A percentile compares a stretch with the other conserved stretches of the same genome.
These are phyloP conservation scores for Rubia peregrina DNA, from an alignment of 305 asterid species.

Conservation along the genomic window DNA sequence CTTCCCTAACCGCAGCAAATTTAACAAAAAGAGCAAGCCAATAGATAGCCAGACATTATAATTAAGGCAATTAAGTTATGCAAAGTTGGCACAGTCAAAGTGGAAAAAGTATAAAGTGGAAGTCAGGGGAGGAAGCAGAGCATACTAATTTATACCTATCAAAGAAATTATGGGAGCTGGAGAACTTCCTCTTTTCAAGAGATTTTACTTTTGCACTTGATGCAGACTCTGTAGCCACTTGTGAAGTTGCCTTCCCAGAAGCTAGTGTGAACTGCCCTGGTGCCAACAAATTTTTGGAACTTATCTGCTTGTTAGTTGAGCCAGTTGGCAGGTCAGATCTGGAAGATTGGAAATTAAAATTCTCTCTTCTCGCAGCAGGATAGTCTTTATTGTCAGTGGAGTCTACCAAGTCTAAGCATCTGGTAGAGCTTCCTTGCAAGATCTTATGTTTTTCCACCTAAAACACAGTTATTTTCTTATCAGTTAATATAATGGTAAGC, in stretches of 20 bases:
- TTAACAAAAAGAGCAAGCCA: not conserved
- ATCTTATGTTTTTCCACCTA: constrained; percentile 91
- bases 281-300: constrained; percentile 22
- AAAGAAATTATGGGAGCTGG: constrained; percentile 49
- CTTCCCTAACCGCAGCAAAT: not conserved
- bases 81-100: not conserved
- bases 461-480: not conserved
- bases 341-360: constrained; percentile 30
- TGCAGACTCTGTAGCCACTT: constrained; percentile 26
- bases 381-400: constrained; percentile 30
- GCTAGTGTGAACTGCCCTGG: constrained; percentile 29
- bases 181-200: constrained; percentile 39
- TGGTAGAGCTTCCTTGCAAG: constrained; percentile 50
- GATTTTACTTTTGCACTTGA: constrained; percentile 31
- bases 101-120: constrained; percentile 12
- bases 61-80: not conserved
- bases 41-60: not conserved
- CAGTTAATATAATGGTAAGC: not conserved
- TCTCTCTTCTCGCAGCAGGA: constrained; percentile 28
- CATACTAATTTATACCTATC: constrained; percentile 41
- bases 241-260: constrained; percentile 27
- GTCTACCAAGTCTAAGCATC: constrained; percentile 24
- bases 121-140: constrained; percentile 3
- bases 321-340: constrained; percentile 29
- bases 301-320: constrained; percentile 31